phyloP scores from a whole-genome alignment of 1,139 yeast genomes.

The Pneumocystis oryctolagi region DNA sequence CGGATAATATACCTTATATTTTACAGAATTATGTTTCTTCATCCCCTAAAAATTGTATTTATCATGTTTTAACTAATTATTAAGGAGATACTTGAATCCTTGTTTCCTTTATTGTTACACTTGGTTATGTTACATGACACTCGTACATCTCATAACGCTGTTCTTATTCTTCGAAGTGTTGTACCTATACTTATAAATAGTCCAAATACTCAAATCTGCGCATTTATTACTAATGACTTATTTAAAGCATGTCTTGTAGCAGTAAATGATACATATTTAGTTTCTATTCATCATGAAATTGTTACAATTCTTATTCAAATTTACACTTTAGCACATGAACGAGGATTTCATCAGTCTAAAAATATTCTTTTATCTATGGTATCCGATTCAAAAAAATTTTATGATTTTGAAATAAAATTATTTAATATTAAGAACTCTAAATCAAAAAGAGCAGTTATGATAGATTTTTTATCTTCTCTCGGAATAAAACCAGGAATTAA shows the following conservation, averaged over 20 bases:
- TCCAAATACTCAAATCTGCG: background rate
- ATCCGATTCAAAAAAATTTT: background rate
- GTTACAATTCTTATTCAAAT: background rate
- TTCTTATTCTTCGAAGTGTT: background rate
- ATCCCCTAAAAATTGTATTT: background rate
- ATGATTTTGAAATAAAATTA: background rate
- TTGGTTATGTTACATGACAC: slow-evolving; percentile 1
- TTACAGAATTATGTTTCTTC: background rate
- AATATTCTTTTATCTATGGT: background rate
- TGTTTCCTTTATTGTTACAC: background rate
- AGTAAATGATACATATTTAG: background rate
- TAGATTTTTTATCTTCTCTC: background rate
- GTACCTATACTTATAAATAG: background rate
- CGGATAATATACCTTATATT: background rate
- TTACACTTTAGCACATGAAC: background rate
- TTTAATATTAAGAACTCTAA: background rate
- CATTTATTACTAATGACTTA: background rate
- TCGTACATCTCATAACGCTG: background rate
- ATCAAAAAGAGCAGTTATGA: background rate
- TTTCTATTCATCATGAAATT: background rate
- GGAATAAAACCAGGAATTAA: background rate
- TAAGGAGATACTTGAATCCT: background rate
- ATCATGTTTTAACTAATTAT: background rate
- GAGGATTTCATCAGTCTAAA: background rate
- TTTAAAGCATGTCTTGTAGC: background rate